Evolutionary conservation across 225 moss, liverwort and hornwort species (phyloP), one percentile per base, ranked within the genome.

Genomic region (Straminergon stramineum): DNA sequence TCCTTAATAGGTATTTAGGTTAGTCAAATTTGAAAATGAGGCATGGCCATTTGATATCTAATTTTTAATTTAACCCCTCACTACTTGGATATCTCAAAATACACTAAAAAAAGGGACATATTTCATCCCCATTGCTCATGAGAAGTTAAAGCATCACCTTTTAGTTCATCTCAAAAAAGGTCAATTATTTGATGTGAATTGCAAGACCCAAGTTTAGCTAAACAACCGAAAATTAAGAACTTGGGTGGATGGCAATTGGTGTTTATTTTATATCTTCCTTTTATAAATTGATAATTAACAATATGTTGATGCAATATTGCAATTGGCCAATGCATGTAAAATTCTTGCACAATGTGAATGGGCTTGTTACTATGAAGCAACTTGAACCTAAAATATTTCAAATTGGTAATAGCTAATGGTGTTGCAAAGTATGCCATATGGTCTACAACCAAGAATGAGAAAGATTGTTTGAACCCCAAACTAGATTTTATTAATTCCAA

Each of bases 121-220:
- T 48, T 48, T 48, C 48, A 48, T 48, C 48, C 48, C 48, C 9
- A 48, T 48, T 9, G 9, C 9, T 9, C 9, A 10, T 48, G 48
- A 48, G 48, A 48, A 10, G 48, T 48, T 48, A 24, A 71, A 41
- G 7, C 15, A 26, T 24, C 15, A 26, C 41, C 26, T 71, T 24
- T 15, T 39, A 8, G 1, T 8, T 70, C 70, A 70, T 24, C 13
- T 39, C n/a, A 13, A 2, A 23, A n/a, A 70, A 24, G 2, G 26
- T 48, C 9, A 48, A 48, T 48, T 71, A 5, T 71, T 26, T 26
- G 8, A 71, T 41, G 15, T 71, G 9, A 71, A 41, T 41, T 5
- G 26, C 3, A 0, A 41, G 5, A 15, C 8, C 8, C 1, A 71
- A 5, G 1, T 15, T 71, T 1, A 0, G 1, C 1, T 3, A 8